Conservation (phyloP, 129 eudicot genomes). For the Erigeron canadensis region DNA sequence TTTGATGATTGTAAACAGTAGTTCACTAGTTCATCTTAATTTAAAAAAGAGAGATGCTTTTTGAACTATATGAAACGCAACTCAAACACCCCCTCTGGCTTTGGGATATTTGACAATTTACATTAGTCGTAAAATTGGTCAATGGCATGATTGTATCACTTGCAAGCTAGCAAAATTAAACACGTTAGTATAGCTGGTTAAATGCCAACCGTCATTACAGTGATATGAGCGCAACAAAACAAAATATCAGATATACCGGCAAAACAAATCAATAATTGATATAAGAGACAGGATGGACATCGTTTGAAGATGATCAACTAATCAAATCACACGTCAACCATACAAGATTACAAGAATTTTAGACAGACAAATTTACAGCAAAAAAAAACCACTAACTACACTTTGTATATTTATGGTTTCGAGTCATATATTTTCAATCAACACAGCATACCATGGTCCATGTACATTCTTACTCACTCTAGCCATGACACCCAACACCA, state of each 20-base stretch:
- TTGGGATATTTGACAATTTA: no score
- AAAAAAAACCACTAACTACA: neutral
- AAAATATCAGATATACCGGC: neutral
- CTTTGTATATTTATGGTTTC: neutral
- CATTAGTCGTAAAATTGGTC: no score
- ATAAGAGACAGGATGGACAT: neutral
- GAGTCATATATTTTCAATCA: slow-evolving; percentile 38
- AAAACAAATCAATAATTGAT: neutral
- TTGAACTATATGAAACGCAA: no score
- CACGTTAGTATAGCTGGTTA: no score
- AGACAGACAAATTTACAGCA: neutral
- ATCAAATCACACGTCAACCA: neutral
- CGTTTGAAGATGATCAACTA: neutral
- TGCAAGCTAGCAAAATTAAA: no score
- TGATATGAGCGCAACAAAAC: neutral
- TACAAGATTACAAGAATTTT: neutral
- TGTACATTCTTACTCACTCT: slow-evolving; percentile 66
- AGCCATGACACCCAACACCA: slow-evolving; percentile 55
- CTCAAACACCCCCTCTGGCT: no score
- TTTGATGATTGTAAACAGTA: no score
- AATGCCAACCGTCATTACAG: no score
- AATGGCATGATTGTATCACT: no score
- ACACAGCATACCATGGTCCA: slow-evolving; percentile 62
- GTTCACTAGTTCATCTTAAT: no score
- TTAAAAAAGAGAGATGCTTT: no score